These are phyloP conservation scores for Pseudogymnoascus sp. DNA, from an alignment of 2,329 filamentous ascomycete genomes.

Conservation along the genomic window DNA sequence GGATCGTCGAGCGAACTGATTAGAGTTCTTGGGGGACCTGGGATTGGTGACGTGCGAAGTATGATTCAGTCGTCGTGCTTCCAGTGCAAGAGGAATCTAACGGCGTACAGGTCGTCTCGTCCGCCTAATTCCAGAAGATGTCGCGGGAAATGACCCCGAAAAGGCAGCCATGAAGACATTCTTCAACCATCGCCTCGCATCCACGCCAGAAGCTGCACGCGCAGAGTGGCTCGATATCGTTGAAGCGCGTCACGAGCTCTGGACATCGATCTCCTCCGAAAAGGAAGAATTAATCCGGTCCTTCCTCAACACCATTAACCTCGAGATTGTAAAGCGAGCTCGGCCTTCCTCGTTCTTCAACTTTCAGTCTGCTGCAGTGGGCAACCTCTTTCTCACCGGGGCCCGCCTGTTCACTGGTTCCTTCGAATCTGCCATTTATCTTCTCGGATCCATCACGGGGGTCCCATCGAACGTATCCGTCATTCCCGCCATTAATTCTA, in stretches of 20 bases:
- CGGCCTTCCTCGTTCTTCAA: conserved; percentile 68
- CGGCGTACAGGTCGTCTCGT: conserved; percentile 65
- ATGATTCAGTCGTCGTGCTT: conserved; percentile 13
- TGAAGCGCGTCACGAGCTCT: conserved; percentile 70
- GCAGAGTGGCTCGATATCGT: conserved; percentile 84
- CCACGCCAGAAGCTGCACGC: conserved; percentile 52
- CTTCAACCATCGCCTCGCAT: conserved; percentile 78
- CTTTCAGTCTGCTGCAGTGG: conserved; percentile 67
- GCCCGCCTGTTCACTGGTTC: conserved; percentile 85
- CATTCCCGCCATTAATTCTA: conserved; percentile 85
- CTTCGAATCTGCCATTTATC: conserved; percentile 86
- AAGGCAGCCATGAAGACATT: conserved; percentile 69
- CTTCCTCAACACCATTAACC: conserved; percentile 66
- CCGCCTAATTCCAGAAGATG: conserved; percentile 69
- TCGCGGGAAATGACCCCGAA: conserved; percentile 47
- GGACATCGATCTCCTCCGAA: conserved; percentile 61
- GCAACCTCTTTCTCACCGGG: conserved; percentile 75
- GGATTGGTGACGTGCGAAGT: conserved; percentile 72
- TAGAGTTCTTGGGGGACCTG: conserved; percentile 87
- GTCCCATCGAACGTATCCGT: conserved; percentile 70
- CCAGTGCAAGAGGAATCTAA: background rate
- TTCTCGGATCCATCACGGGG: conserved; percentile 79
- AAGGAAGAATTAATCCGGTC: conserved; percentile 72
- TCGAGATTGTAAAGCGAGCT: conserved; percentile 71
- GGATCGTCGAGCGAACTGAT: conserved; percentile 91